Evolutionary conservation across 2,329 filamentous ascomycete species (phyloP).

Genomic region (Shiraia sp.): DNA sequence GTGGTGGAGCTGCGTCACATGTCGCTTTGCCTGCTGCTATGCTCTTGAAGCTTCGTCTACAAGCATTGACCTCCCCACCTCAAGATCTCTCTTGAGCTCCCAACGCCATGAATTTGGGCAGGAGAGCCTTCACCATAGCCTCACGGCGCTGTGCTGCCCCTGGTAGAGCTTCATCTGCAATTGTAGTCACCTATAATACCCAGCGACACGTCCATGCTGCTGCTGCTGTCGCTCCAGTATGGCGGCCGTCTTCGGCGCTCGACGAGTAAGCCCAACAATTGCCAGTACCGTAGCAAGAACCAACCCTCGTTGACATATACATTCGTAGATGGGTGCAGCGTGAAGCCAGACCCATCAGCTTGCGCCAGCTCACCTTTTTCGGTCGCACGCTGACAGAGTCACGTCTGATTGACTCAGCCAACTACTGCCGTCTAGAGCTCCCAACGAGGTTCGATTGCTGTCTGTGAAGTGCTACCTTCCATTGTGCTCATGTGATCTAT

Average conservation of each 20-base stretch:
- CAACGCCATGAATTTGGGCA: conserved; percentile 20
- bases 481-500: too few species aligned
- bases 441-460: conserved; percentile 78
- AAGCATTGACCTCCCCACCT: conserved; percentile 14
- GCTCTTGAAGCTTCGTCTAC: too few species aligned
- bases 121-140: conserved; percentile 7
- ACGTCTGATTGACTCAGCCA: conserved; percentile 88
- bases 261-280: conserved; percentile 56
- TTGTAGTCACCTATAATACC: background rate
- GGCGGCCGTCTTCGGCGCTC: conserved; percentile 61
- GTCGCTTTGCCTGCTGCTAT: conserved; percentile 9
- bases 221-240: conserved; percentile 53
- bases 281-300: conserved; percentile 11
- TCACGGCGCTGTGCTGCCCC: conserved; percentile 3
- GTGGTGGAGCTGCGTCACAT: conserved; percentile 18
- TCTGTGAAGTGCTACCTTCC: too few species aligned
- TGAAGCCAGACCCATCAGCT: conserved; percentile 91
- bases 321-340: conserved; percentile 82
- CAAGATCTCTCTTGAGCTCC: conserved; percentile 15
- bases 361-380: conserved; percentile 96
- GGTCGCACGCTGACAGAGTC: conserved; percentile 89
- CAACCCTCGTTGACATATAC: conserved; percentile 16
- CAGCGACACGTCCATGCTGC: conserved; percentile 26
- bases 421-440: conserved; percentile 95
- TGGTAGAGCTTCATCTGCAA: conserved; percentile 13